Evolutionary conservation across 2,329 filamentous ascomycete genomes (phyloP), one percentile per base, ranked within the genome.

Genomic region (Hyphodiscus sp.): DNA sequence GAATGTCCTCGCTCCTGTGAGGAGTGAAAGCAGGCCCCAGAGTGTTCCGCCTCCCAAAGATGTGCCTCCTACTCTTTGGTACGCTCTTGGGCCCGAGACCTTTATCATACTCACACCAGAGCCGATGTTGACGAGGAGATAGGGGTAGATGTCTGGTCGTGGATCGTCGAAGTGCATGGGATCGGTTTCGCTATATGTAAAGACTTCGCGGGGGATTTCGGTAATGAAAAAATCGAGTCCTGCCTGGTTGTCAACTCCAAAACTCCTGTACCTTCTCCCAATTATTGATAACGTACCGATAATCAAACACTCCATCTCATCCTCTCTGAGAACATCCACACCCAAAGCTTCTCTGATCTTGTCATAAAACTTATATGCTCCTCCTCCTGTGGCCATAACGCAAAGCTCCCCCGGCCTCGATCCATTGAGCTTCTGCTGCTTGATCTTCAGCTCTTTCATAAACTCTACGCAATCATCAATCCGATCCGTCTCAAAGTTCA

Each of bases 241-340:
- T 90, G 63, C 33, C 7, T 9, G 6, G 3, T 41, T 38, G 20
- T 29, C 47, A 41, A 15, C 18, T 38, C 26, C 38, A 29, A 6
- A 2, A 41, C 15, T 41, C 23, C 16, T 26, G 23, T 26, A 26
- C 3, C 4, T 26, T 3, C 23, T 26, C 3, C 23, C 8, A 26
- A 26, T 26, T 26, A 26, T 26, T 26, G 23, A 8, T 8, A 15
- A 45, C 76, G 60, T 70, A 91, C 89, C 91, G 65, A 94, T 94
- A 59, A 99, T 99, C 54, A 99, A 74, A 68, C 94, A 99, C 70
- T 96, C 91, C 94, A 99, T 99, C 73, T 99, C 94, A 66, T 99
- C 94, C 71, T 97, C 94, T 44, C 91, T 79, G 64, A 91, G 76
- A 19, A 99, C 91, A 67, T 96, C 87, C 1, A 96, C 89, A 15